These are phyloP conservation scores for Cicer cuneatum DNA, from an alignment of 306 rosid species.

Conservation along the genomic window DNA sequence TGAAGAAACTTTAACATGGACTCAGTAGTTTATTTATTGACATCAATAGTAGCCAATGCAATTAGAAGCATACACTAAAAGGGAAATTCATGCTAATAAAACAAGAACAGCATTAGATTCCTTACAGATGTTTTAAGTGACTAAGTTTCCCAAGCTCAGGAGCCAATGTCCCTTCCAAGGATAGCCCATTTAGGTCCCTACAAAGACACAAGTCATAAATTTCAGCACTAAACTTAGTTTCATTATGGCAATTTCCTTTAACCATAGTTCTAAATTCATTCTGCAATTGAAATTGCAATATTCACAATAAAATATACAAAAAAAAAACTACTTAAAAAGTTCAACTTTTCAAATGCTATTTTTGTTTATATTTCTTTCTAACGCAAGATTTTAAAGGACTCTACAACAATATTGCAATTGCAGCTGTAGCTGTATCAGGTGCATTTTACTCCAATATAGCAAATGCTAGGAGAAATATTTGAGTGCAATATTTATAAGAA, in stretches of 20 bases:
- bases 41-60: neutral
- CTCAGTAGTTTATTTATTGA: neutral
- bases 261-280: neutral
- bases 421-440: too few species aligned
- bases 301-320: neutral
- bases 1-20: too few species aligned
- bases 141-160: slow-evolving; percentile 82
- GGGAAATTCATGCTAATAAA: neutral
- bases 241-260: slow-evolving; percentile 7
- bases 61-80: neutral
- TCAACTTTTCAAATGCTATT: too few species aligned
- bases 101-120: neutral
- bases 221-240: neutral
- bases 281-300: neutral
- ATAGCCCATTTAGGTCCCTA: slow-evolving; percentile 72
- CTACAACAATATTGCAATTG: neutral
- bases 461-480: neutral
- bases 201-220: slow-evolving; percentile 40
- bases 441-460: neutral
- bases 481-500: neutral
- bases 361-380: too few species aligned
- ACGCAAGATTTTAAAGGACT: neutral
- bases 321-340: too few species aligned
- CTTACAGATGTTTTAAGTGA: slow-evolving; percentile 76
- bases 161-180: slow-evolving; percentile 79